These are phyloP conservation scores for Sporisorium exsertum DNA, from an alignment of 1,284 basidiomycete species.

Conservation along the genomic window DNA sequence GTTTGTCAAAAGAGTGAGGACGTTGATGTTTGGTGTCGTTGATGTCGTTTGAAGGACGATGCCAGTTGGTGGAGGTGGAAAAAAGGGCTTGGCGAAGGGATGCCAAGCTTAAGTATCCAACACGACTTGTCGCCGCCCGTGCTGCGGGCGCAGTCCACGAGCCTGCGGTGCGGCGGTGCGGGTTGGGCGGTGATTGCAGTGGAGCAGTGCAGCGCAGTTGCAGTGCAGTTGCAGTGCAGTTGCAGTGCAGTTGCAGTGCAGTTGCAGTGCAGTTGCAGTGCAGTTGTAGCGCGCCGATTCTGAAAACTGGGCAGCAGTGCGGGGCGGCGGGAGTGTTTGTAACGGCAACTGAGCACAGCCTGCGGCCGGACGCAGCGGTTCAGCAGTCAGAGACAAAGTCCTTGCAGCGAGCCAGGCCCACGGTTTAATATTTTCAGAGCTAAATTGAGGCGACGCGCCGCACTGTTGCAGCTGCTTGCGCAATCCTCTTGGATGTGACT, in stretches of 20 bases:
- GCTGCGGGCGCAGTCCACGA: too few species aligned
- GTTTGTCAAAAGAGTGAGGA: neutral
- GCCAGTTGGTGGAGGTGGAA: neutral
- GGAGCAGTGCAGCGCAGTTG: too few species aligned
- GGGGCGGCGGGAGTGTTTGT: neutral
- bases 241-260: too few species aligned
- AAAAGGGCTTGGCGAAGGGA: neutral
- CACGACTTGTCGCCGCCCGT: too few species aligned
- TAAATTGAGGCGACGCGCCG: neutral
- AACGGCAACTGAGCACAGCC: neutral
- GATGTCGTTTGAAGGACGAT: neutral
- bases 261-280: neutral
- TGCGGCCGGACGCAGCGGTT: constrained; percentile 5
- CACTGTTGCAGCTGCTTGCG: neutral
- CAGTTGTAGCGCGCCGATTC: neutral
- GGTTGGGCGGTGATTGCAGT: too few species aligned
- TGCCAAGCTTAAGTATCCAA: constrained; percentile 13
- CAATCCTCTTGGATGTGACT: too few species aligned
- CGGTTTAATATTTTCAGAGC: neutral
- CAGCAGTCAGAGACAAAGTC: neutral
- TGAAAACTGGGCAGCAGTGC: neutral
- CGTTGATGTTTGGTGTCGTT: neutral
- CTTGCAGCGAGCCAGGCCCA: neutral
- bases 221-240: too few species aligned
- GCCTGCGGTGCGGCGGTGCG: constrained; percentile 9